Conservation (phyloP, 257 asterid genomes). For the Perilla frutescens region DNA sequence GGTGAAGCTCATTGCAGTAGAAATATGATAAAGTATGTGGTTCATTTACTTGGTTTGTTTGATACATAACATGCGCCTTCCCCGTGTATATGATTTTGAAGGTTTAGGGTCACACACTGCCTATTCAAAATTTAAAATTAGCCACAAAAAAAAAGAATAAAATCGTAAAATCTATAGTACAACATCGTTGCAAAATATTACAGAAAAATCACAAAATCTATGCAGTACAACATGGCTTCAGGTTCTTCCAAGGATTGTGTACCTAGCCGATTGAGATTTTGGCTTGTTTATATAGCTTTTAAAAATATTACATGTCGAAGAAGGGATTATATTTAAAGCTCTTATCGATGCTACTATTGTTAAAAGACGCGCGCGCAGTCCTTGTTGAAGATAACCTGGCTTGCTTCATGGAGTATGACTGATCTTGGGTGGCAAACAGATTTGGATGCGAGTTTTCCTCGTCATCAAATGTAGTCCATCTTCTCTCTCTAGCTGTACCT, state of each 20-base stretch:
- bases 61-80: too few species aligned
- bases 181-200: conserved; percentile 25
- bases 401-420: conserved; percentile 43
- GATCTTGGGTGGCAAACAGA: conserved; percentile 56
- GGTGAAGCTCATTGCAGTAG: too few species aligned
- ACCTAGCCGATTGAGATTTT: conserved; percentile 37
- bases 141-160: not conserved
- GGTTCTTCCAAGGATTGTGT: conserved; percentile 9
- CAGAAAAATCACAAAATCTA: not conserved
- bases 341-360: conserved; percentile 63
- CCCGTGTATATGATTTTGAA: too few species aligned
- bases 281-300: conserved; percentile 31
- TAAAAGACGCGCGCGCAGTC: conserved; percentile 39
- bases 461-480: conserved; percentile 62
- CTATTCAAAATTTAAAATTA: too few species aligned
- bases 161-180: not conserved
- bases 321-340: conserved; percentile 80
- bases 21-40: too few species aligned
- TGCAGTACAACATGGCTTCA: not conserved
- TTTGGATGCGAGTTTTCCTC: conserved; percentile 78
- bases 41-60: too few species aligned
- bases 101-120: too few species aligned
- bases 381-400: conserved; percentile 42
- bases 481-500: conserved; percentile 31
- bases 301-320: conserved; percentile 52